Evolutionary conservation across 1,284 basidiomycete genomes (phyloP), one percentile per base, ranked within the genome.

Genomic region (Stygiomarasmius scandens): DNA sequence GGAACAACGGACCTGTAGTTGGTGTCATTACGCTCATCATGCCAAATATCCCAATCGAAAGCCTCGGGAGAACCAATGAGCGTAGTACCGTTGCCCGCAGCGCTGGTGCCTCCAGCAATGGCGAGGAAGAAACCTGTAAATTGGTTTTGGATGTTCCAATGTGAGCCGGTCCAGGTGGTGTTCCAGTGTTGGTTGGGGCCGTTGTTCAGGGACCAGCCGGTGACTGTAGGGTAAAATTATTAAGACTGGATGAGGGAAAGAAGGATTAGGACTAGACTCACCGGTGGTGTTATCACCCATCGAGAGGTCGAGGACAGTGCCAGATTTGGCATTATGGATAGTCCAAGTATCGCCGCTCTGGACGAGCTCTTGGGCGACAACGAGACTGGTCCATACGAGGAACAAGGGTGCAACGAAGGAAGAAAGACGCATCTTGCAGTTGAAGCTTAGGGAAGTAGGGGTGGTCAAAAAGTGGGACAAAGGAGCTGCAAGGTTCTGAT

Each of bases 21-120:
- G 1, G 57, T 48, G n/a, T 34, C 27, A 48, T 63, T 60, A 8
- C 56, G 50, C 19, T 55, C 43, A 46, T 63, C 61, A 49, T 60
- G 59, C 61, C 59, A 61, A 22, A 63, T 63, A 56, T 63, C 53
- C 61, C 61, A 63, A 19, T 12, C 49, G 11, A 49, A 46, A 16
- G 59, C 50, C 23, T 57, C 52, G 34, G 36, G 50, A n/a, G 52
- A 49, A 14, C 52, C 59, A 11, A 56, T 49, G 19, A 63, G 54
- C 12, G 41, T 49, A 1, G 54, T 53, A 23, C 57, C 59, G 46
- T 63, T 49, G 9, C 12, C 47, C 9, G 55, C 24, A 22, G 25
- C 36, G 9, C 34, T 22, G 16, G 49, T 24, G 23, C 25, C 54
- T n/a, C 57, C 61, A 20, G 36, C 20, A 19, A 61, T 25, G 16